These are phyloP conservation scores for Smallanthus sonchifolius DNA, from an alignment of 129 eudicot species.

Conservation along the genomic window DNA sequence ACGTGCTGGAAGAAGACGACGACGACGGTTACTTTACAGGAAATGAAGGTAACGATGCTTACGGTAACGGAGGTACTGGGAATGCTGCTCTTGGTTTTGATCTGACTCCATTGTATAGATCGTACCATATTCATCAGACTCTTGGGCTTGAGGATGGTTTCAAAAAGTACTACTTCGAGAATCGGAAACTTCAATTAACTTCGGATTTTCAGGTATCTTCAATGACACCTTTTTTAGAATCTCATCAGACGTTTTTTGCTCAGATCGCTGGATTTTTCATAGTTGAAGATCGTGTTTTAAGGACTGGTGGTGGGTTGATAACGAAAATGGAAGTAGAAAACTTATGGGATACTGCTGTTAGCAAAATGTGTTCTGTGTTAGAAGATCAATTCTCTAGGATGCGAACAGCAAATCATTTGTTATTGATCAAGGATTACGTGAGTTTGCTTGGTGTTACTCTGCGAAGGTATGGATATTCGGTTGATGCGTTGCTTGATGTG, in stretches of 20 bases:
- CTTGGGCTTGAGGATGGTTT: conserved; percentile 79
- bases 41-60: conserved; percentile 36
- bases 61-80: conserved; percentile 41
- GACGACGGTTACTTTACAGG: conserved; percentile 46
- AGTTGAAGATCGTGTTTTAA: conserved; percentile 85
- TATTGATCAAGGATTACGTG: conserved; percentile 94
- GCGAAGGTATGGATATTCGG: conserved; percentile 82
- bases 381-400: conserved; percentile 98
- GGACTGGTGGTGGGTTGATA: conserved; percentile 94
- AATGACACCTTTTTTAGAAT: conserved; percentile 91
- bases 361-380: conserved; percentile 95
- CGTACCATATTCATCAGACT: conserved; percentile 83
- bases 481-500: conserved; percentile 94
- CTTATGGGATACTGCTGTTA: conserved; percentile 93
- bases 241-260: conserved; percentile 93
- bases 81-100: conserved; percentile 63
- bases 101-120: conserved; percentile 79
- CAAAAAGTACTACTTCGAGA: conserved; percentile 83
- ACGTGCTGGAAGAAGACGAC: conserved; percentile 76
- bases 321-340: conserved; percentile 93
- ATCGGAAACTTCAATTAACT: conserved; percentile 84
- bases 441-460: conserved; percentile 91
- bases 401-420: conserved; percentile 97
- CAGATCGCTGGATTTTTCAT: conserved; percentile 97
- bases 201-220: conserved; percentile 98